These are phyloP conservation scores for Tylopilus orsonianus DNA, from an alignment of 1,284 basidiomycete species.

Conservation along the genomic window DNA sequence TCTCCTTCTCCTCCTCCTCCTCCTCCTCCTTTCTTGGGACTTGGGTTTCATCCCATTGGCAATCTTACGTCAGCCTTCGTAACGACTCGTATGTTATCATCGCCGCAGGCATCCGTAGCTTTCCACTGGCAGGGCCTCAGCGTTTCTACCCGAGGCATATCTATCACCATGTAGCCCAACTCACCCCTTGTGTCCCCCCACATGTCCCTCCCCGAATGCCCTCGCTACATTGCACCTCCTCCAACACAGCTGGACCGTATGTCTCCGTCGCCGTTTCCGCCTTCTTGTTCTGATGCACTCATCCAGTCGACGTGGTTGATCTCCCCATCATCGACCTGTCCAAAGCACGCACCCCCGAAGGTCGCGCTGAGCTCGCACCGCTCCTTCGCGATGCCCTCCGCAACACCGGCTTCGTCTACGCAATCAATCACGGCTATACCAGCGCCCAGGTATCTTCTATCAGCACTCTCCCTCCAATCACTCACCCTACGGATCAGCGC, in stretches of 20 bases:
- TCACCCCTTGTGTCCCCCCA: no score
- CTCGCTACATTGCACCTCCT: conserved; percentile 14
- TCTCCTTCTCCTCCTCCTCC: no score
- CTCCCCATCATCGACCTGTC: conserved; percentile 64
- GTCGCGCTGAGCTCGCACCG: conserved; percentile 46
- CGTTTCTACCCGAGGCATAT: no score
- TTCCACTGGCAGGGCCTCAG: no score
- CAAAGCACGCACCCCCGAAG: conserved; percentile 48
- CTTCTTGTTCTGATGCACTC: not conserved
- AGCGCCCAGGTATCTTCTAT: conserved; percentile 42
- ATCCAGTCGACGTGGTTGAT: conserved; percentile 63
- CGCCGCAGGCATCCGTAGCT: no score
- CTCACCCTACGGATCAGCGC: conserved; percentile 33
- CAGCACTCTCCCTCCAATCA: not conserved
- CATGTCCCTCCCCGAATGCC: not conserved
- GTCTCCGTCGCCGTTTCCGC: not conserved
- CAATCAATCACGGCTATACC: conserved; percentile 57
- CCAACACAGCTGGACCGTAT: conserved; percentile 21
- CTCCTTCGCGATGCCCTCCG: conserved; percentile 58
- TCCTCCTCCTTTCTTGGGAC: no score
- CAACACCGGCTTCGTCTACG: conserved; percentile 61
- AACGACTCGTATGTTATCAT: no score
- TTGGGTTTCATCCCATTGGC: no score
- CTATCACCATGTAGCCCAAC: no score
- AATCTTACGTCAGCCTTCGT: no score